Evolutionary conservation across 2,329 filamentous ascomycete species (phyloP), one percentile per base, ranked within the genome.

Genomic region (Hymenoscyphus fraxineus): DNA sequence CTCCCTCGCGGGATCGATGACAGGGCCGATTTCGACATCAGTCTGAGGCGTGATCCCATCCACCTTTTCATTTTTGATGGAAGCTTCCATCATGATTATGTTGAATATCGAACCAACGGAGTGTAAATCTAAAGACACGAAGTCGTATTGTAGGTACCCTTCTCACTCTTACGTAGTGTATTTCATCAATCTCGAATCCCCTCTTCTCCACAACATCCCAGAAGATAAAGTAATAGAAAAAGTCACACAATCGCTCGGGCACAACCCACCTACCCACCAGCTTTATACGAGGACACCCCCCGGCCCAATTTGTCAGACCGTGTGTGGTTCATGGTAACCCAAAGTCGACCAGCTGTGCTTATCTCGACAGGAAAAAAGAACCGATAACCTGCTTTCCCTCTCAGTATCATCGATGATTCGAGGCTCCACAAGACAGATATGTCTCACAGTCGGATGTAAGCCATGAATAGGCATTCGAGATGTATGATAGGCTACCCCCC

Each of bases 1-100:
- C 69, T 83, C 82, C 61, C 79, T 79, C 22, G 70, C 75, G 1
- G 77, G 76, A 65, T 83, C 81, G 19, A 83, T 47, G n/a, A 47
- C n/a, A 64, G 31, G 66, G 68, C 39, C n/a, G 22, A 38, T 22
- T 59, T 59, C 19, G 13, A 16, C 57, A 59, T 39, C 57, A 32
- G 12, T 40, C 22, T 40, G 35, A 41, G 19, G 35, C 10, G 35
- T 59, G 35, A 39, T 19, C 13, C 27, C 35, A 59, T 59, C 35
- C 16, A 40, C 57, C 35, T 22, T 35, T 59, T 22, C 32, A 32
- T 40, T 59, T 69, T 70, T 55, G 73, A 71, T 5, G 66, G 68
- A 47, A 47, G 44, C n/a, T 19, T 47, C 44, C 44, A 47, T 47
- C 44, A 19, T 47, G 7, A 19, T 22, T 47, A 19, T 47, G 44